Percentiles rank a stretch among this genome's conserved stretches.
phyloP scores from a whole-genome alignment of 164 flowering plant species.

The Stephania cephalantha region DNA sequence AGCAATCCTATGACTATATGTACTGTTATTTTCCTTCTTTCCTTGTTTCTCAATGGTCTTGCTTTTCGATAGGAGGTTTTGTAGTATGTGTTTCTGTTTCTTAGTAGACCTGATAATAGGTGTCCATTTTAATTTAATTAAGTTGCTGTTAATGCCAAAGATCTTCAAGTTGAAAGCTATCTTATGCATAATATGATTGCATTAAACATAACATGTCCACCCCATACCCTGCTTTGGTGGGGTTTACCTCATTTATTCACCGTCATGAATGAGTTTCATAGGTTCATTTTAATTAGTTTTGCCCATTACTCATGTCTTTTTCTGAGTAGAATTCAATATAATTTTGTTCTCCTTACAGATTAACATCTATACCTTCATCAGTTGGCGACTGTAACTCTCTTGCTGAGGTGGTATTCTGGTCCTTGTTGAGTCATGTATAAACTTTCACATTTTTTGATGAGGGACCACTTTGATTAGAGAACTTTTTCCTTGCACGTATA shows the following conservation, averaged over 20 bases:
- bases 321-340: neutral
- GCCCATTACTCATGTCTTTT: neutral
- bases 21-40: neutral
- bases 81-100: neutral
- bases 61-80: neutral
- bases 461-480: neutral
- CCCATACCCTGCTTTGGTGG: neutral
- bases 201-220: neutral
- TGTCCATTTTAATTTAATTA: neutral
- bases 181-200: no score
- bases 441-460: neutral
- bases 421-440: neutral
- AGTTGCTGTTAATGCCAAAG: neutral
- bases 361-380: constrained; percentile 22
- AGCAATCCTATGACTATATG: neutral
- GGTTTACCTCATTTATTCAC: neutral
- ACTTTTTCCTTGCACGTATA: neutral
- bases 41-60: neutral
- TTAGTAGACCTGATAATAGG: neutral
- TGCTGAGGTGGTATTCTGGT: constrained; percentile 25
- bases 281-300: neutral
- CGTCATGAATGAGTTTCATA: neutral
- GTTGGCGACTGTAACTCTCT: constrained; percentile 31
- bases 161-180: no score
- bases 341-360: constrained; percentile 17